Conservation (phyloP, 148 eudicot genomes). For the Limonium bicolor region DNA sequence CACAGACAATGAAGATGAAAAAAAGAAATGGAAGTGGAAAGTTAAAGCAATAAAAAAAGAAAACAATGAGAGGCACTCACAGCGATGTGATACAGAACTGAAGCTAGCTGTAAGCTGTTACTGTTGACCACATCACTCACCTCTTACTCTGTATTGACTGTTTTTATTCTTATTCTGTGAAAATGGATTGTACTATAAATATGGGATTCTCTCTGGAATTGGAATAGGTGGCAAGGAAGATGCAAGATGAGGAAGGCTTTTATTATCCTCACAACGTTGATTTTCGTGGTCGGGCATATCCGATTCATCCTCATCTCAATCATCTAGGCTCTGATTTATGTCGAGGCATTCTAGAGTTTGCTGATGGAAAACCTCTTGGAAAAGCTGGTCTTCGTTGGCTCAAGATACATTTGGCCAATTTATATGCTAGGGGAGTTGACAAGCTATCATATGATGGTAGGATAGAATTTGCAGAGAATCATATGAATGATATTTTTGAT, state of each 20-base stretch:
- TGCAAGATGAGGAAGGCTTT: slow-evolving; percentile 87
- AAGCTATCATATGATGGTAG: slow-evolving; percentile 73
- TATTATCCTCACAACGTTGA: slow-evolving; percentile 89
- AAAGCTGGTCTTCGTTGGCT: slow-evolving; percentile 70
- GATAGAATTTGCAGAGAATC: slow-evolving; percentile 51
- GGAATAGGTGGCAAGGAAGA: slow-evolving; percentile 72
- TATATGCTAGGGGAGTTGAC: slow-evolving; percentile 81
- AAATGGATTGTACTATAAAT: neutral
- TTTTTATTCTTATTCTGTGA: neutral
- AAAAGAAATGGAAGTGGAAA: slow-evolving; percentile 84
- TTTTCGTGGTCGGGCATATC: slow-evolving; percentile 97
- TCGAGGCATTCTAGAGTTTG: slow-evolving; percentile 78
- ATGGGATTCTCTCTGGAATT: neutral
- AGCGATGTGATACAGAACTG: slow-evolving; percentile 80
- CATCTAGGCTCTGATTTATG: slow-evolving; percentile 96
- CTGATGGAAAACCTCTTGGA: slow-evolving; percentile 78
- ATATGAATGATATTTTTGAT: slow-evolving; percentile 66
- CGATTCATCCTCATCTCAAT: slow-evolving; percentile 89
- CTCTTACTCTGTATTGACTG: slow-evolving; percentile 7
- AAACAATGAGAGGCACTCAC: slow-evolving; percentile 77
- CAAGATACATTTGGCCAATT: slow-evolving; percentile 72
- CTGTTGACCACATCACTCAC: too few relatives aligned
- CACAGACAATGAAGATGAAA: slow-evolving; percentile 55
- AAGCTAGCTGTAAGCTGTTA: slow-evolving; percentile 88
- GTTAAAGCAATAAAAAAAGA: slow-evolving; percentile 44